These are phyloP conservation scores for Apiotrichum laibachii DNA, from an alignment of 1,284 basidiomycete species.

Conservation along the genomic window DNA sequence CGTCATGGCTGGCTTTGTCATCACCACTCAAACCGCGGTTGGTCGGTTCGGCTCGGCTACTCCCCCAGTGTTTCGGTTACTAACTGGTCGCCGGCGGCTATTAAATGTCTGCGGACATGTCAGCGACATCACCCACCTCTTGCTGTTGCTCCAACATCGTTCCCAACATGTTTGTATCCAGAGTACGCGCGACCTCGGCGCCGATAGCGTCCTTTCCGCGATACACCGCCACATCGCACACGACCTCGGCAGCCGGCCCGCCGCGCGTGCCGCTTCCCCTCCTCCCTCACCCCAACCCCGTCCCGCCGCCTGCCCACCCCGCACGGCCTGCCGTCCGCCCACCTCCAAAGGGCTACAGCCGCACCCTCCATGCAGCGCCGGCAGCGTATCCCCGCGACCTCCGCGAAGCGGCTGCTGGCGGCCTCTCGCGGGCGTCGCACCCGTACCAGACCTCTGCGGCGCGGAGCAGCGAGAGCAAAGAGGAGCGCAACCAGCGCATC, in stretches of 20 bases:
- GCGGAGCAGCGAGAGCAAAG: constrained; percentile 18
- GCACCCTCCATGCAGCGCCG: constrained; percentile 69
- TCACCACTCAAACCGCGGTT: background rate
- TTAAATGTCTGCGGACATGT: background rate
- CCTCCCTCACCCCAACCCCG: constrained; percentile 5
- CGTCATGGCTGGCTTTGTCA: background rate
- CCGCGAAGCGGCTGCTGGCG: constrained; percentile 30
- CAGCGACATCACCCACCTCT: background rate
- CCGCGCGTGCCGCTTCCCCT: constrained; percentile 11
- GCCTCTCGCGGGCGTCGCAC: constrained; percentile 21
- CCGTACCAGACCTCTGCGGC: constrained; percentile 18
- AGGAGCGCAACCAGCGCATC: constrained; percentile 38
- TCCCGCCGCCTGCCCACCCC: constrained; percentile 6
- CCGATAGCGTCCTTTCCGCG: constrained; percentile 10
- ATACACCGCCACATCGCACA: constrained; percentile 10
- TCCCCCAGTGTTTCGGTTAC: background rate
- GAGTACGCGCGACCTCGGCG: background rate
- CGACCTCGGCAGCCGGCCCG: constrained; percentile 12
- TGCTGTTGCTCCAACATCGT: background rate
- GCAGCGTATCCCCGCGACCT: constrained; percentile 62
- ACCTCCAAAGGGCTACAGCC: constrained; percentile 48
- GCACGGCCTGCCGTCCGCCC: constrained; percentile 22
- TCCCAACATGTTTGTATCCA: constrained; percentile 1
- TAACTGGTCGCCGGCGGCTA: background rate
- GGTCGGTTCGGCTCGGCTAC: background rate